Evolutionary conservation across 805 yeast species (phyloP), one percentile per base, ranked within the genome.

Genomic region (Debaryomyces maramus): DNA sequence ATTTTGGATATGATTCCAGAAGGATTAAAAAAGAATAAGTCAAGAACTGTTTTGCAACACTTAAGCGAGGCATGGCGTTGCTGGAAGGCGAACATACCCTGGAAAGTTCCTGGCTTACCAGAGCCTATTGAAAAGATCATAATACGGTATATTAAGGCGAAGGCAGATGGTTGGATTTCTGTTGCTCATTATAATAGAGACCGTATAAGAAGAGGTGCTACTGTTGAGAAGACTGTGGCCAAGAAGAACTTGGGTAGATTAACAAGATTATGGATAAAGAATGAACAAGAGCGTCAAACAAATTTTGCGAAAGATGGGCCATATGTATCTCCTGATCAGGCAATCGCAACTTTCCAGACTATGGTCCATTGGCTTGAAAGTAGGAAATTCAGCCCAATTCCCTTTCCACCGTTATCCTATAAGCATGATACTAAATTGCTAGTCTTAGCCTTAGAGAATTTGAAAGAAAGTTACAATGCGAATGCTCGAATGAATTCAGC

Each of bases 21-120:
- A 46, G 96, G 96, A 1, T 75, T 93, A 45, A 84, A 87, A 52
- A 93, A 88, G 54, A 85, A 78, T 47, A 90, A 88, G 58, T 81
- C 97, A 1, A 85, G 85, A 53, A 81, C 95, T 0, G 85, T 93
- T 38, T 63, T 93, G 34, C 98, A 93, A 54, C 99, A 93, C 62
- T 71, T 93, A 42, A 86, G 95, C 56, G 99, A 93, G 61, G 99
- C 99, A 0, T 93, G 99, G 99, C 72, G 99, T 59, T 93, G 98
- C 60, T 93, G 99, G 99, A 93, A 93, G 60, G 99, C 99, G 2
- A 91, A 93, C 56, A 85, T 93, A 43, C 96, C 97, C 0, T 93
- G 98, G 98, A 82, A 88, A 50, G 98, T 93, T 11, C 96, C 96
- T 1, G 98, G 98, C 0, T 70, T 93, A 64, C 99, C 99, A 2